Evolutionary conservation across 768 basidiomycete species (phyloP).

Genomic region (Podaxis sp.): DNA sequence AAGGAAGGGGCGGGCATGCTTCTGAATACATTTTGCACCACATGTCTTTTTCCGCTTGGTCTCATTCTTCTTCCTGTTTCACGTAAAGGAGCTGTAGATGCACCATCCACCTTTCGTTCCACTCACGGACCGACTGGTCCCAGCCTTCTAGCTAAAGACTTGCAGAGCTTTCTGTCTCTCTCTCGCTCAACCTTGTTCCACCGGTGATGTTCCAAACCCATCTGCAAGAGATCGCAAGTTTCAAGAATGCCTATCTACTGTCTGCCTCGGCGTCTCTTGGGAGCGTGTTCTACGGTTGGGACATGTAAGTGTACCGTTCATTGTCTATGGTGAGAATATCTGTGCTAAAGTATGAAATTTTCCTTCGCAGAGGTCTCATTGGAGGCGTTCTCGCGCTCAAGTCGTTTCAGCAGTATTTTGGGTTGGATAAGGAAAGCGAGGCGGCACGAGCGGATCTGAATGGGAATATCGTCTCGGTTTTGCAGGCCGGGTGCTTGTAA

Average conservation of each 20-base stretch:
- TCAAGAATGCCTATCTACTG: conserved; percentile 42
- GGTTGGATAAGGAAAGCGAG: conserved; percentile 32
- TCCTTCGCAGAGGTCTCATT: conserved; percentile 31
- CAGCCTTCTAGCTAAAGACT: neutral
- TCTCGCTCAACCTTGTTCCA: neutral
- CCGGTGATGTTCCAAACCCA: conserved; percentile 22
- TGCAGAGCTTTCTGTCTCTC: neutral
- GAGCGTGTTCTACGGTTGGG: conserved; percentile 47
- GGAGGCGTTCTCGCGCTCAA: conserved; percentile 42
- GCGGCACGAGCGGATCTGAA: conserved; percentile 35
- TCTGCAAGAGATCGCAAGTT: conserved; percentile 22
- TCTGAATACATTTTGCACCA: neutral
- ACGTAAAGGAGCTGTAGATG: neutral
- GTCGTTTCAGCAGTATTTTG: conserved; percentile 47
- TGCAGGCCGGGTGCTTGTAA: conserved; percentile 47
- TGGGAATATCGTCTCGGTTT: conserved; percentile 48
- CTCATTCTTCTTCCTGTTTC: neutral
- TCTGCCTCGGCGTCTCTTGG: conserved; percentile 42
- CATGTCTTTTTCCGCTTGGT: neutral
- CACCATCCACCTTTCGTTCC: neutral
- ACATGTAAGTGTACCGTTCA: conserved; percentile 25
- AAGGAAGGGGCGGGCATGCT: neutral
- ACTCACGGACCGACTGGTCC: neutral
- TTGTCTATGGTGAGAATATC: neutral
- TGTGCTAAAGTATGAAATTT: neutral